Evolutionary conservation across 2,329 filamentous ascomycete species (phyloP), one percentile per base, ranked within the genome.

Genomic region (Cryphonectria carpinicola): DNA sequence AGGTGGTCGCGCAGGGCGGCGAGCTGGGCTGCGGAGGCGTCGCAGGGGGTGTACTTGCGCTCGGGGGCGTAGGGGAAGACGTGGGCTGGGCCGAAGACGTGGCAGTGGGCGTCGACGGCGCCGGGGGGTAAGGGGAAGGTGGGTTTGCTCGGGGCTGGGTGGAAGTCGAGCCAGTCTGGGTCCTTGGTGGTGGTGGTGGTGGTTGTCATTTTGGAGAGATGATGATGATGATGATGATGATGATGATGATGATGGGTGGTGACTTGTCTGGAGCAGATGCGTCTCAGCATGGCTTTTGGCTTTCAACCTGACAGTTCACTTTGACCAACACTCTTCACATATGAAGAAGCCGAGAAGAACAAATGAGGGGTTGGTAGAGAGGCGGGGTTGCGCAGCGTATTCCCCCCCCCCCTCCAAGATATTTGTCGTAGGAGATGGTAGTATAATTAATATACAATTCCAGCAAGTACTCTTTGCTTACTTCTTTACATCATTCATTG

Each of bases 101-200:
- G 58, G 58, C 58, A 61, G 58, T 61, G 58, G 58, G 58, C 58
- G 35, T 61, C 58, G 52, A 61, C 58, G 28, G 60, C 41, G 64
- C 41, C 60, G n/a, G 41, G 60, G 43, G 66, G 67, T 58, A 25
- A 61, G 52, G 10, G 39, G 43, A 35, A 60, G 65, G 41, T 49
- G 52, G 25, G 32, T 28, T 17, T 58, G 58, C 39, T 70, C 39
- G 65, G 65, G 49, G 11, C 39, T 22, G 41, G 60, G 60, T 35
- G 65, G 58, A 61, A 61, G 19, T 61, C 58, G 32, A 61, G 58
- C 58, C 58, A 61, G 58, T 5, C 22, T n/a, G 58, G 35, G 35
- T 61, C 58, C 58, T 61, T 61, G 58, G 58, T 39, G 58, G 35
- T 14, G 58, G 58, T 10, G 25, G n/a, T 19, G 25, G 54, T n/a